Base-by-base conservation (phyloP, 192 early-diverging fungal genomes). In the Backusella australiensis region DNA sequence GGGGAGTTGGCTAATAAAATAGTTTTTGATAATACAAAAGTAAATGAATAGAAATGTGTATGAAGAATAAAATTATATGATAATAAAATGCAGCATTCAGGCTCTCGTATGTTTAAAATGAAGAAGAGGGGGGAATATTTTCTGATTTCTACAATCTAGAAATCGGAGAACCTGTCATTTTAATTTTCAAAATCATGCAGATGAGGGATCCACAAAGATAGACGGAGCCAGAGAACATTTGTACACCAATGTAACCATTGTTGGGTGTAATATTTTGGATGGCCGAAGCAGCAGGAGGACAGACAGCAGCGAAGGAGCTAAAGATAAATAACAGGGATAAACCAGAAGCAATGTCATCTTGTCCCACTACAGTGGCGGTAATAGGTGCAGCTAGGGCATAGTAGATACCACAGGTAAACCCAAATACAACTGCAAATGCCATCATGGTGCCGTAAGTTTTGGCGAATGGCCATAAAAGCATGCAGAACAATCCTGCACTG, bases 381-480 rank as follows among this genome's bases (percentile, higher is more conserved):
- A 83, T 79, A 17, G 82, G 82, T n/a, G 78, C 71, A 26, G 77
- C 66, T 3, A 81, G 14, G 6, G 80, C 73, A 63, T 72, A 81
- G 34, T 77, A 81, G 7, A 77, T 41, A 17, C 80, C 80, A 67
- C 80, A 73, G 12, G 73, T 49, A n/a, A 78, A 63, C 11, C 82
- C 82, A 77, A 69, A 83, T 1, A 77, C 6, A 12, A 77, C 73
- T 35, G 75, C 52, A 71, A 83, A 83, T 1, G 73, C 82, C 29
- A 83, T 56, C 41, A 83, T 69, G 3, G 70, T 71, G 7, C 59
- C 63, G 36, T 79, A 79, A 0, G 46, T 77, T 0, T 21, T 75
- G 0, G 82, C 78, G 72, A 77, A 80, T 19, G 41, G 39, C 82
- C 82, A 83, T 2, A 83, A 1, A 26, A 77, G 4, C 42, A 67